These are phyloP conservation scores for Domatiomyces globalis DNA, from an alignment of 2,329 filamentous ascomycete genomes.

Conservation along the genomic window DNA sequence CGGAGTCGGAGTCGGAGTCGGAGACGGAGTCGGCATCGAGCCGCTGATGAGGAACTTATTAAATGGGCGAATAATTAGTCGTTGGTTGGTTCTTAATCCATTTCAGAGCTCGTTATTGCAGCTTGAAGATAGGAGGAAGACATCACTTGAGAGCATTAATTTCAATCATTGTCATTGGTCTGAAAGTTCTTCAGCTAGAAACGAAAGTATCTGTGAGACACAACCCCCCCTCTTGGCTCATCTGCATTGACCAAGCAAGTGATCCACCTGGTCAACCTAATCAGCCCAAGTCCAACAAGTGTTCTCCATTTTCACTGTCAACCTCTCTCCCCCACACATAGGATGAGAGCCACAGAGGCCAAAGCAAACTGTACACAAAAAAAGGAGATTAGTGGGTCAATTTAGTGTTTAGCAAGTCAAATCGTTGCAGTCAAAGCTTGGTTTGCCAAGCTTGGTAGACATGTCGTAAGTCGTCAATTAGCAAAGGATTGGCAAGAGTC, in stretches of 20 bases:
- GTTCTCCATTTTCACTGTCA: not conserved
- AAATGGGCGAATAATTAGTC: too few relatives aligned
- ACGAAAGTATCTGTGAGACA: not conserved
- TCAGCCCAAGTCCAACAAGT: not conserved
- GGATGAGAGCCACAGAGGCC: not conserved
- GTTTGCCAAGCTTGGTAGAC: not conserved
- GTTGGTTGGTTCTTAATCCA: too few relatives aligned
- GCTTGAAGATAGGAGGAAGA: too few relatives aligned
- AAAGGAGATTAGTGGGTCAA: not conserved
- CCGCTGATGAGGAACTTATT: too few relatives aligned
- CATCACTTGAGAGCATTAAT: not conserved
- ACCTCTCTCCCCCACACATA: not conserved
- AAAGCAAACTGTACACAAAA: not conserved
- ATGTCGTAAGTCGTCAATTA: conserved; percentile 1
- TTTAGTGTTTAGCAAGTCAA: not conserved
- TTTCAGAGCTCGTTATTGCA: too few relatives aligned
- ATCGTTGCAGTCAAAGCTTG: not conserved
- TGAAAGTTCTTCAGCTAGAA: not conserved
- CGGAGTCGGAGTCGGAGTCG: too few relatives aligned
- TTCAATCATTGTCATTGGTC: not conserved
- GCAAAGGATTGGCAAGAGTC: not conserved
- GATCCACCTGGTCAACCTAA: not conserved
- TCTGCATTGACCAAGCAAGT: not conserved
- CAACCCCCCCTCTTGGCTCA: not conserved
- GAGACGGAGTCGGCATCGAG: too few relatives aligned